Base-by-base conservation (phyloP, 768 basidiomycete species). In the Leccinum rimulosum region DNA sequence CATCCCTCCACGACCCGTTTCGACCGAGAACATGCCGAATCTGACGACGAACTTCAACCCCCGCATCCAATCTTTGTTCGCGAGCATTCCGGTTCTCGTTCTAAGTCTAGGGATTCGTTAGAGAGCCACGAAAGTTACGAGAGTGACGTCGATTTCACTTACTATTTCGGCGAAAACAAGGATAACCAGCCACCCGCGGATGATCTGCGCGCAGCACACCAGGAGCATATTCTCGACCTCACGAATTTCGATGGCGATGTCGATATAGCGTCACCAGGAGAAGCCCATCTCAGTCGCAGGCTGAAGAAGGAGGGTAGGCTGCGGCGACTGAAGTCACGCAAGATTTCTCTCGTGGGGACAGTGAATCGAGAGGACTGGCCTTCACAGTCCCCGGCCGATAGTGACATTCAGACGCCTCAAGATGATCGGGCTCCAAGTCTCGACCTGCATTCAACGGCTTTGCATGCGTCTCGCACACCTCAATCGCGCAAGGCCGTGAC, bases 211-310 rank as follows among this genome's bases (percentile, higher is more conserved):
- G 65, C 74, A 2, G 73, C 76, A 4, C 79, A 80, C 56, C 80
- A 82, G 58, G 76, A 77, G 45, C 80, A 84, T 54, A 77, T 82
- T 1, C 72, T 88, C 5, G 88, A 91, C 62, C 73, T 88, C 59
- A 89, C 89, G 5, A 87, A 90, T 66, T 93, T 90, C 66, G 88
- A 91, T 60, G 89, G 89, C 27, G 90, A 93, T 61, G 77, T 86
- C 47, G 84, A 88, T 59, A 74, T 80, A 14, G 73, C 76, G 15
- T 70, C 83, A 19, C 84, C 83, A 2, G 86, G 82, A 8, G 89
- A 91, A 64, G 75, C 68, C 9, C 70, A 74, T 59, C 74, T 92
- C 27, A 85, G 80, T 54, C 68, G 73, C 30, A 73, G 71, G 31
- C 72, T 92, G 33, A 80, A 78, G 69, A 83, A 83, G 67, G 83